A percentile compares a stretch with the other conserved stretches of the same genome.
Conservation (phyloP, 768 basidiomycete species). For the Boletellus ananas region DNA sequence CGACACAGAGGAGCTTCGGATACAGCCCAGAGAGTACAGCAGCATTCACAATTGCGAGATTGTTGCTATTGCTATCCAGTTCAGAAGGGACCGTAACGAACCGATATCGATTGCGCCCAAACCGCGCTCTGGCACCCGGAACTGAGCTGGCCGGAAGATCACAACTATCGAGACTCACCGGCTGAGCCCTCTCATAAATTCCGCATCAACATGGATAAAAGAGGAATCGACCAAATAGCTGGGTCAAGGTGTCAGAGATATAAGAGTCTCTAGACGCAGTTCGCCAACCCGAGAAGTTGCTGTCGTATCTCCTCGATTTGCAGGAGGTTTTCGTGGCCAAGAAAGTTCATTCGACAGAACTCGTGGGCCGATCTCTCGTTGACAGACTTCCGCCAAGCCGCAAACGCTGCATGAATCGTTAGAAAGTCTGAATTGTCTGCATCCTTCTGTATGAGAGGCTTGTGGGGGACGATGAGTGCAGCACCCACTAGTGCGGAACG, state of each 20-base stretch:
- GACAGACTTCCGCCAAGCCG: slow-evolving; percentile 74
- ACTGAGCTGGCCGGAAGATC: slow-evolving; percentile 2
- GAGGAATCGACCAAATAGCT: slow-evolving; percentile 88
- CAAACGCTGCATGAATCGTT: slow-evolving; percentile 87
- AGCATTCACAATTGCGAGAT: slow-evolving; percentile 66
- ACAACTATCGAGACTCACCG: slow-evolving; percentile 37
- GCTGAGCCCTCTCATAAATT: slow-evolving; percentile 66
- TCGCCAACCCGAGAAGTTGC: slow-evolving; percentile 68
- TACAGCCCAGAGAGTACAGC: slow-evolving; percentile 85
- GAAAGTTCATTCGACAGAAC: slow-evolving; percentile 76
- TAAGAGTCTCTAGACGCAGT: background rate
- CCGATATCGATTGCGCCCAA: slow-evolving; percentile 66
- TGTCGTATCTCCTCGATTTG: slow-evolving; percentile 96
- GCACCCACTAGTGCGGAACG: slow-evolving; percentile 69
- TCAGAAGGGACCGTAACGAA: slow-evolving; percentile 74
- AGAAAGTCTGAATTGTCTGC: slow-evolving; percentile 93
- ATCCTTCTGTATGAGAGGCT: background rate
- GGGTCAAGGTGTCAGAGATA: slow-evolving; percentile 2
- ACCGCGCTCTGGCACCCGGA: slow-evolving; percentile 56
- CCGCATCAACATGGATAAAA: slow-evolving; percentile 68
- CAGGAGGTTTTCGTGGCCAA: slow-evolving; percentile 90
- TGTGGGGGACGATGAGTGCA: background rate
- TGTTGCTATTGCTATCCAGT: slow-evolving; percentile 65
- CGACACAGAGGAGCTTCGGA: slow-evolving; percentile 82
- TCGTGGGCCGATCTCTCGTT: slow-evolving; percentile 60